phyloP scores from a whole-genome alignment of 164 flowering plant species.

The Tetrastigma voinierianum region DNA sequence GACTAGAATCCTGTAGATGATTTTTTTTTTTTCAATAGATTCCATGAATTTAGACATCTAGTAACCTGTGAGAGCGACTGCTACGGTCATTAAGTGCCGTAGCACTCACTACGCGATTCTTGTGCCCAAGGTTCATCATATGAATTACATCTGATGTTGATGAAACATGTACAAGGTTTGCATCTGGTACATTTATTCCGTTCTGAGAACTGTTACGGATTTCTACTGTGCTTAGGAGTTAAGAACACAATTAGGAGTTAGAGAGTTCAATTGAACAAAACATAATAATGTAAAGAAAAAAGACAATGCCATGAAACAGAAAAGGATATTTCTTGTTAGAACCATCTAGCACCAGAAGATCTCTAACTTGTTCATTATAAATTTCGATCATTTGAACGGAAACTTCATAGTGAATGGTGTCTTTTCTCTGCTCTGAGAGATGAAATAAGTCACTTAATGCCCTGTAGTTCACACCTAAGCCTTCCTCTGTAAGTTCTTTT shows the following conservation, averaged over 20 bases:
- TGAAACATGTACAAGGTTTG: conserved; percentile 54
- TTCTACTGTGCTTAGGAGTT: conserved; percentile 51
- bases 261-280: not conserved
- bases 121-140: conserved; percentile 59
- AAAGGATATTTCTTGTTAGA: conserved; percentile 82
- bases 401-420: conserved; percentile 55
- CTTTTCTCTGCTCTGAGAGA: conserved; percentile 64
- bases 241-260: conserved; percentile 20
- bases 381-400: conserved; percentile 95
- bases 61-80: conserved; percentile 70
- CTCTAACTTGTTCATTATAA: conserved; percentile 96
- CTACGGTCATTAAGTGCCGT: conserved; percentile 69
- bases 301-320: not conserved
- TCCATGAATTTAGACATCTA: too few relatives aligned
- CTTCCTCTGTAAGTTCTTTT: conserved; percentile 52
- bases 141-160: conserved; percentile 57
- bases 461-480: conserved; percentile 80
- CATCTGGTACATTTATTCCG: conserved; percentile 69
- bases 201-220: conserved; percentile 56
- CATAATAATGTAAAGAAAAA: not conserved
- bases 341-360: conserved; percentile 68
- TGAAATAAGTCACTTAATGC: conserved; percentile 79
- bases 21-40: too few relatives aligned
- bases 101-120: conserved; percentile 63
- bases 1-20: not conserved